Conservation (phyloP, 805 yeast genomes). For the Metschnikowia dekortorum region DNA sequence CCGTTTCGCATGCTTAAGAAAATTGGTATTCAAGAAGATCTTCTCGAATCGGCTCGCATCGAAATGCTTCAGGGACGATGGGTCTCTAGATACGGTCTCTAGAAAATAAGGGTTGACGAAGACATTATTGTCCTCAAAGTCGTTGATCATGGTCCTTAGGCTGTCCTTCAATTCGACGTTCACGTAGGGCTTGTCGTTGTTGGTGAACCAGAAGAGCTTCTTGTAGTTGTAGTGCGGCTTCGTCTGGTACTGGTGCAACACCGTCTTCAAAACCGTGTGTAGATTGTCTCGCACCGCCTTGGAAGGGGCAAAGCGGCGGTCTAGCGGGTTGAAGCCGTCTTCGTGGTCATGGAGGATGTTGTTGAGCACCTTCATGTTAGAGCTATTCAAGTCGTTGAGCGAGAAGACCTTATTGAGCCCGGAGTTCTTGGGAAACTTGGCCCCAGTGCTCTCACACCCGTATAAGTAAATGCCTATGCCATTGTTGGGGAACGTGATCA, state of each 20-base stretch:
- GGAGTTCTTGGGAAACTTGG: constrained; percentile 21
- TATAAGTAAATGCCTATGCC: constrained; percentile 72
- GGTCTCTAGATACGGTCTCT: constrained; percentile 8
- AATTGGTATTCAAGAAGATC: constrained; percentile 49
- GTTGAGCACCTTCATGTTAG: constrained; percentile 53
- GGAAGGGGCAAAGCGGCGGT: constrained; percentile 12
- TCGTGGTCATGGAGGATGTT: constrained; percentile 45
- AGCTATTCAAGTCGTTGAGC: constrained; percentile 50
- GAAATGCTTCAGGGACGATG: constrained; percentile 23
- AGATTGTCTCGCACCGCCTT: constrained; percentile 21
- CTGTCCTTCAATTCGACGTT: constrained; percentile 41
- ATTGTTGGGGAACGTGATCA: constrained; percentile 61
- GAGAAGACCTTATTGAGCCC: constrained; percentile 51
- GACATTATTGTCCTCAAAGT: constrained; percentile 51
- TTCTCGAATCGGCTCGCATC: constrained; percentile 48
- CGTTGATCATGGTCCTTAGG: constrained; percentile 55
- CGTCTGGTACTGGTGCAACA: constrained; percentile 52
- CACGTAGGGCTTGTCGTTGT: constrained; percentile 63
- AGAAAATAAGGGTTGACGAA: constrained; percentile 63
- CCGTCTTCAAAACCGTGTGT: constrained; percentile 42
- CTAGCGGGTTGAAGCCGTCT: constrained; percentile 13
- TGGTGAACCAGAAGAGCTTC: constrained; percentile 69
- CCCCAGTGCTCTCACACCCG: constrained; percentile 38
- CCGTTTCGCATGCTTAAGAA: constrained; percentile 17
- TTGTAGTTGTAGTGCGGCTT: constrained; percentile 47